Evolutionary conservation across 129 eudicot species (phyloP).

Genomic region (Escallonia herrerae): DNA sequence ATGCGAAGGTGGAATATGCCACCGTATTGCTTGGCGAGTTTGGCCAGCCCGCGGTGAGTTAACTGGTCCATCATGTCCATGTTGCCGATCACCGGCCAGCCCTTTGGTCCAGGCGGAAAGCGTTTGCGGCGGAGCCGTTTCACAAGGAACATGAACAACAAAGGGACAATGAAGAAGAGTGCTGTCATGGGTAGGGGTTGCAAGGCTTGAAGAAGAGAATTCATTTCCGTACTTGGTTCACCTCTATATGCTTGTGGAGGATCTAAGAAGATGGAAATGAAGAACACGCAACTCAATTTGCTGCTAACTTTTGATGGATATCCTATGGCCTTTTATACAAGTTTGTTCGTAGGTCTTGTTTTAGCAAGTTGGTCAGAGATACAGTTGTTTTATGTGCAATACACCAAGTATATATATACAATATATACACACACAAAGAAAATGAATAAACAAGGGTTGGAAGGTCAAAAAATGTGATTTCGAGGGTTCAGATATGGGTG

Average conservation of each 20-base stretch:
- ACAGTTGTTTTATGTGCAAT: neutral
- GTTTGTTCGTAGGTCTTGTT: neutral
- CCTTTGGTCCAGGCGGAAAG: conserved; percentile 72
- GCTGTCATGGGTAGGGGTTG: conserved; percentile 10
- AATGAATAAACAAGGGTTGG: too few species aligned
- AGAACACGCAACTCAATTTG: neutral
- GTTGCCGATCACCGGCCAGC: conserved; percentile 88
- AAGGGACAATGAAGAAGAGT: conserved; percentile 37
- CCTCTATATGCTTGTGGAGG: neutral
- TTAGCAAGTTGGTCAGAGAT: neutral
- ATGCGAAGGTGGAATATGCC: conserved; percentile 65
- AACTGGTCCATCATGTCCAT: conserved; percentile 71
- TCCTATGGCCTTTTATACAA: neutral
- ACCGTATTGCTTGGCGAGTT: conserved; percentile 52
- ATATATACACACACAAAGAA: neutral
- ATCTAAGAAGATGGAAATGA: neutral
- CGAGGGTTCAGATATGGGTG: too few species aligned
- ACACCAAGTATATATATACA: neutral
- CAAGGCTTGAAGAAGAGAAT: conserved; percentile 12
- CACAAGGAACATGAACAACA: conserved; percentile 22
- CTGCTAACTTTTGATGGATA: neutral
- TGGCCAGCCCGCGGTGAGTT: conserved; percentile 79
- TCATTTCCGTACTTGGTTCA: neutral
- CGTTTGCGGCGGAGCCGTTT: conserved; percentile 32
- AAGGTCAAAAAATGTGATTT: too few species aligned